Conservation (phyloP, 192 early-diverging fungal genomes). For the Backusella morwellensis region DNA sequence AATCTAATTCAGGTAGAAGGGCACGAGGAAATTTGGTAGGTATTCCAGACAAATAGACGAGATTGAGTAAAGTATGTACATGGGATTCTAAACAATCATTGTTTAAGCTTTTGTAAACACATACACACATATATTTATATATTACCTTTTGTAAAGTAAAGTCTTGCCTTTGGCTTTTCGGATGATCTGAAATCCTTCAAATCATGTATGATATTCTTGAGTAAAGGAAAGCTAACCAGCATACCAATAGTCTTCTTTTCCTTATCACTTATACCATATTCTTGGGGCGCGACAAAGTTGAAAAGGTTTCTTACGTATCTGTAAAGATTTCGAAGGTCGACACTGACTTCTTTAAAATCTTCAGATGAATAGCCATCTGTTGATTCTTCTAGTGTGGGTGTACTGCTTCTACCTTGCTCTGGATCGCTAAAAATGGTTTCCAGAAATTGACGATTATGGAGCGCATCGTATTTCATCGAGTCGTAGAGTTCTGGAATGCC, state of each 20-base stretch:
- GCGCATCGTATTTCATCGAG: constrained; percentile 94
- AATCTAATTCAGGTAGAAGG: constrained; percentile 87
- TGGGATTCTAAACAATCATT: constrained; percentile 65
- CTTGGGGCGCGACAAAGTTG: constrained; percentile 91
- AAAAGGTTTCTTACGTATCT: constrained; percentile 81
- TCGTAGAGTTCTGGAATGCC: constrained; percentile 94
- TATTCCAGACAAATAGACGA: constrained; percentile 84
- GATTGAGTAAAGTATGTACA: constrained; percentile 89
- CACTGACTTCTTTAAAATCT: background rate
- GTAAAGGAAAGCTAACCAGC: constrained; percentile 69
- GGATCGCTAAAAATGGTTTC: constrained; percentile 65
- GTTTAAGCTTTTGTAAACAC: background rate
- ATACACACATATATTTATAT: background rate
- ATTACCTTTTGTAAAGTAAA: constrained; percentile 94
- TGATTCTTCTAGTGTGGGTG: background rate
- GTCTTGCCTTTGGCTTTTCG: constrained; percentile 59
- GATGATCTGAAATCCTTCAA: constrained; percentile 58
- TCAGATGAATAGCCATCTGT: background rate
- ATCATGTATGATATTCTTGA: constrained; percentile 79
- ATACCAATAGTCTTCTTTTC: constrained; percentile 89
- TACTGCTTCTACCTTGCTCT: background rate
- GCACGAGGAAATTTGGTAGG: constrained; percentile 64
- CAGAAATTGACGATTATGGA: constrained; percentile 90
- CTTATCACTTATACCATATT: constrained; percentile 84
- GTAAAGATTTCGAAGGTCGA: constrained; percentile 66